phyloP scores from a whole-genome alignment of 495 filamentous ascomycete species.

The Podospora comata region DNA sequence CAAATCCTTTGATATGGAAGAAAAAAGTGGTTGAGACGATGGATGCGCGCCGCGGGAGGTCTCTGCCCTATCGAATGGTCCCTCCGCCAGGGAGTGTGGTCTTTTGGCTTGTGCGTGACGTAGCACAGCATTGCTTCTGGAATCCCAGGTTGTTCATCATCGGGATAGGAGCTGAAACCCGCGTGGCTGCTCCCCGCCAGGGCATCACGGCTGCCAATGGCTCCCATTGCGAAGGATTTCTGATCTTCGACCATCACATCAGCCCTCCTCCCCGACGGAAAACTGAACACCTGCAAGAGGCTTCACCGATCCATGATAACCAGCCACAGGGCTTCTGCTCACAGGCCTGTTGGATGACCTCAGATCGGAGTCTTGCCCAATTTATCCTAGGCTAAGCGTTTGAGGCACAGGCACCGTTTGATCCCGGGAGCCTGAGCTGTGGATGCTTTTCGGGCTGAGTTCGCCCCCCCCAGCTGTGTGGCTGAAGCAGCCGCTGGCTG shows the following conservation, averaged over 20 bases:
- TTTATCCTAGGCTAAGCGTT: background rate
- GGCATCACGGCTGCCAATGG: background rate
- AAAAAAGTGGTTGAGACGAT: background rate
- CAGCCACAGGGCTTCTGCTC: background rate
- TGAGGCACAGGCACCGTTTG: constrained; percentile 12
- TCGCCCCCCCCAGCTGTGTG: background rate
- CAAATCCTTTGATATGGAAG: background rate
- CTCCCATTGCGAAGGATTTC: background rate
- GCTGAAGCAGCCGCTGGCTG: background rate
- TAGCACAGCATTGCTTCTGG: background rate
- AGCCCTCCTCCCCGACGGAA: background rate
- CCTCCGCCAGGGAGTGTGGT: background rate
- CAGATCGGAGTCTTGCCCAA: background rate
- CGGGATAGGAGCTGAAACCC: background rate
- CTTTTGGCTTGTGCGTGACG: background rate
- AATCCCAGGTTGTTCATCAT: background rate
- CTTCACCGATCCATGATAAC: background rate
- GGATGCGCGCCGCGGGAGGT: background rate
- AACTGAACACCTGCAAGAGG: background rate
- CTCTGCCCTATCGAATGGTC: background rate
- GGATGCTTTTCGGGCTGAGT: background rate
- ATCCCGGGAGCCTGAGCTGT: background rate
- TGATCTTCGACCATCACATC: background rate
- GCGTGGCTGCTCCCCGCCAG: background rate
- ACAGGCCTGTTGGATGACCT: background rate